A percentile compares a stretch with the other conserved stretches of the same genome.
phyloP scores from a whole-genome alignment of 2,329 filamentous ascomycete genomes.

The Monosporascus sp. region DNA sequence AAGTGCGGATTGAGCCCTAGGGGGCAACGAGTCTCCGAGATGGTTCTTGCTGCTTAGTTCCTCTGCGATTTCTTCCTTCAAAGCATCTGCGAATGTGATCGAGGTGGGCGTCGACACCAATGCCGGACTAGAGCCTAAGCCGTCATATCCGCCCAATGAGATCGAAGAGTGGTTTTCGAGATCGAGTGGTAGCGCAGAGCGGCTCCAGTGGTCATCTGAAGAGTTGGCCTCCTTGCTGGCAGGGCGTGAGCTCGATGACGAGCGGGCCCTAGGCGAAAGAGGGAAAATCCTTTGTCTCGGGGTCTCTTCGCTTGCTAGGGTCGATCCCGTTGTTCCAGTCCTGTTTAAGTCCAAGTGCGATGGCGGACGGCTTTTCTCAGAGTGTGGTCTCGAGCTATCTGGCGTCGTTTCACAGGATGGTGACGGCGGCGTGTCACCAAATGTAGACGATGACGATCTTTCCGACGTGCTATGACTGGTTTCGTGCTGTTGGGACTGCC shows the following conservation, averaged over 20 bases:
- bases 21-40: constrained; percentile 10
- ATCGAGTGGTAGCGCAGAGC: constrained; percentile 19
- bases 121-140: constrained; percentile 8
- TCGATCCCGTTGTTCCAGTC: constrained; percentile 1
- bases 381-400: constrained; percentile 39
- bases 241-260: constrained; percentile 3
- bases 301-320: constrained; percentile 8
- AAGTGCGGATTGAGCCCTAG: constrained; percentile 23
- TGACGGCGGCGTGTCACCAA: constrained; percentile 33
- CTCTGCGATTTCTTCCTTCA: constrained; percentile 14
- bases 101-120: constrained; percentile 16
- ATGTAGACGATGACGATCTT: constrained; percentile 37
- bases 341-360: constrained; percentile 14
- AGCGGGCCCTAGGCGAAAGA: constrained; percentile 5
- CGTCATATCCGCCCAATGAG: constrained; percentile 6
- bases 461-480: constrained; percentile 29
- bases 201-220: constrained; percentile 20
- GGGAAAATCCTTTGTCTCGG: constrained; percentile 5
- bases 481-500: constrained; percentile 19
- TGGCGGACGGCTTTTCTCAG: constrained; percentile 27
- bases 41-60: constrained; percentile 4
- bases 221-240: constrained; percentile 3
- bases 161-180: constrained; percentile 14
- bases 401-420: constrained; percentile 35
- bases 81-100: constrained; percentile 15